Evolutionary conservation across 1,139 yeast species (phyloP).

Genomic region (Pichia sp.): DNA sequence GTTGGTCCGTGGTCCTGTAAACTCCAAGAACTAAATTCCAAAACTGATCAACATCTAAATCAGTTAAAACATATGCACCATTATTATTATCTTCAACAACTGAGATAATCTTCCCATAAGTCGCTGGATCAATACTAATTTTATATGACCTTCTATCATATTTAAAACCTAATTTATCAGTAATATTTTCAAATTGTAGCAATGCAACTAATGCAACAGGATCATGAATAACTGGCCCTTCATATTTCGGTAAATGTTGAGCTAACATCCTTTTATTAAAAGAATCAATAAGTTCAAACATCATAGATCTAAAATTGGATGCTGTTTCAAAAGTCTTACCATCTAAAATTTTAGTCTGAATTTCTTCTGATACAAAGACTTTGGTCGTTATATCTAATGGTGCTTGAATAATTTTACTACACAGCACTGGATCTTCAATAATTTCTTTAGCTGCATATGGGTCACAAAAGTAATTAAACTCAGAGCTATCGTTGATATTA

Average conservation of each 20-base stretch:
- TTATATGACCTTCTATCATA: slow-evolving; percentile 31
- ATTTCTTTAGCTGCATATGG: slow-evolving; percentile 66
- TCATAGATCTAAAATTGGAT: slow-evolving; percentile 44
- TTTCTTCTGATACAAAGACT: slow-evolving; percentile 49
- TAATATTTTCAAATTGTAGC: slow-evolving; percentile 37
- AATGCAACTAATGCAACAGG: slow-evolving; percentile 64
- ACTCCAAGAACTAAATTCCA: slow-evolving; percentile 47
- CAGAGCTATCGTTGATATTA: slow-evolving; percentile 55
- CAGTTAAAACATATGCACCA: slow-evolving; percentile 42
- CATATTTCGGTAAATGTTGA: slow-evolving; percentile 35
- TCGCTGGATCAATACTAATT: slow-evolving; percentile 33
- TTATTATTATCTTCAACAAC: slow-evolving; percentile 29
- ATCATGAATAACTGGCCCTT: slow-evolving; percentile 78
- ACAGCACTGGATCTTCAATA: slow-evolving; percentile 41
- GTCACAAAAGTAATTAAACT: slow-evolving; percentile 71
- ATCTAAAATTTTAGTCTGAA: slow-evolving; percentile 36
- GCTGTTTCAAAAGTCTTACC: slow-evolving; percentile 25
- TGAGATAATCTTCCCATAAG: slow-evolving; percentile 22
- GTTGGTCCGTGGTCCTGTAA: slow-evolving; percentile 29
- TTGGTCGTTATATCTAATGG: slow-evolving; percentile 71
- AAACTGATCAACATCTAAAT: slow-evolving; percentile 41
- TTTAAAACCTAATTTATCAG: slow-evolving; percentile 30
- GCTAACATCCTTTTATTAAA: slow-evolving; percentile 44
- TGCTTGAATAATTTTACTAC: slow-evolving; percentile 46
- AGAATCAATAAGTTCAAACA: slow-evolving; percentile 50